Evolutionary conservation across 1,284 basidiomycete species (phyloP), one percentile per base, ranked within the genome.

Genomic region (Ustilago trichophora): DNA sequence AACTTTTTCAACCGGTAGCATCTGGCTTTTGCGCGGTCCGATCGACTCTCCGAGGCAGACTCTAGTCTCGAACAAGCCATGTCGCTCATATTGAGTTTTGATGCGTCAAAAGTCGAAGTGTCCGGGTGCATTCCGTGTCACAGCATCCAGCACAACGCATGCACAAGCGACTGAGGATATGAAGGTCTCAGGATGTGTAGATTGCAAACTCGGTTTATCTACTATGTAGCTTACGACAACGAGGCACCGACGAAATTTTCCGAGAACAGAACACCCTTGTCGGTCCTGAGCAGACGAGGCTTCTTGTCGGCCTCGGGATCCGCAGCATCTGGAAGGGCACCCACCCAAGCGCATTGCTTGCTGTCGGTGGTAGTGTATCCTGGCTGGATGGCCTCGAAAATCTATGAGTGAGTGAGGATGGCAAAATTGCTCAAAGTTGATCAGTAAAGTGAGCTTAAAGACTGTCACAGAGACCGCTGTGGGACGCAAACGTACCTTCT

Each of bases 381-480:
- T 13, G 79, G 77, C 69, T 81, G 79, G 43, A 81, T 81, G 11
- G 79, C 53, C 62, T 81, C 79, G 41, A 81, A 81, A 66, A 81
- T 76, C 77, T 75, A 38, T 24, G 43, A 21, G 41, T 16, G 37
- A 29, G 12, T 24, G 8, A 15, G 16, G 10, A 32, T 18, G 26
- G 40, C n/a, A 19, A 34, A 27, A 4, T 4, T 21, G 37, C 5
- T 32, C 18, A 27, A 29, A 16, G 3, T 18, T 19, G 31, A n/a
- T 46, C 25, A 47, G 45, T 32, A 18, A 45, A 25, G 9, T 27
- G 29, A 33, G 19, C 5, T 35, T 9, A 26, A n/a, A 15, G 5
- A 40, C 3, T 21, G 33, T 9, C 10, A 25, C 19, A 12, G 10
- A 12, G 11, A n/a, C 4, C 6, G n/a, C 10, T 16, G 27, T 29